Conservation (phyloP, 306 rosid species). For the Fragaria nilgerrensis region DNA sequence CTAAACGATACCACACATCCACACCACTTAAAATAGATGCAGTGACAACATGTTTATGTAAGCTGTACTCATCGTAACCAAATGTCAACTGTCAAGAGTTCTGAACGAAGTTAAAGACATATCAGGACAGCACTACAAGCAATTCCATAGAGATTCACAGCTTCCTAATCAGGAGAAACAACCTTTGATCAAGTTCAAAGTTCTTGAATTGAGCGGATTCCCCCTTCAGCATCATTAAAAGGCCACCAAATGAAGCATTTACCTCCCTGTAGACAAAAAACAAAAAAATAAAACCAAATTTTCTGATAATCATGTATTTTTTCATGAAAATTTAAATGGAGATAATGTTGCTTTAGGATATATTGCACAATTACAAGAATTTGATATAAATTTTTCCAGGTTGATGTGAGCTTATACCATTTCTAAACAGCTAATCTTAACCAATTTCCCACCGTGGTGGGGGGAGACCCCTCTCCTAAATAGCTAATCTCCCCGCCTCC, state of each 20-base stretch:
- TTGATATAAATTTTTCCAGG: background rate
- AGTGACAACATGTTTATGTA: background rate
- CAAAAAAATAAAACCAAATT: background rate
- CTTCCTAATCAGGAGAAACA: slow-evolving; percentile 84
- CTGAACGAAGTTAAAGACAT: background rate
- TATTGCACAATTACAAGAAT: background rate
- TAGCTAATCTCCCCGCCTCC: too few relatives aligned
- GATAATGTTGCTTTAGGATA: background rate
- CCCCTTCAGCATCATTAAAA: slow-evolving; percentile 85
- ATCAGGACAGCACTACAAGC: background rate
- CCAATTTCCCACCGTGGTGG: too few relatives aligned
- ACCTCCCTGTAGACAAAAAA: slow-evolving; percentile 56
- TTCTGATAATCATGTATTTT: background rate
- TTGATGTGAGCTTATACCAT: background rate
- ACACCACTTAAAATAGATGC: too few relatives aligned
- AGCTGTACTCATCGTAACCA: background rate
- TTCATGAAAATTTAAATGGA: too few relatives aligned
- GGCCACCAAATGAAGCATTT: slow-evolving; percentile 84
- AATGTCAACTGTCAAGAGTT: background rate
- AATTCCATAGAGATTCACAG: slow-evolving; percentile 35
- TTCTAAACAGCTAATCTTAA: background rate
- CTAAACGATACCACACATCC: background rate
- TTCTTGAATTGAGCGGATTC: slow-evolving; percentile 77
- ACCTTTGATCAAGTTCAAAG: slow-evolving; percentile 87
- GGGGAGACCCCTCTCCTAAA: too few relatives aligned